Evolutionary conservation across 2,329 filamentous ascomycete species (phyloP), one percentile per base, ranked within the genome.

Genomic region (Hirsutella rhossiliensis): DNA sequence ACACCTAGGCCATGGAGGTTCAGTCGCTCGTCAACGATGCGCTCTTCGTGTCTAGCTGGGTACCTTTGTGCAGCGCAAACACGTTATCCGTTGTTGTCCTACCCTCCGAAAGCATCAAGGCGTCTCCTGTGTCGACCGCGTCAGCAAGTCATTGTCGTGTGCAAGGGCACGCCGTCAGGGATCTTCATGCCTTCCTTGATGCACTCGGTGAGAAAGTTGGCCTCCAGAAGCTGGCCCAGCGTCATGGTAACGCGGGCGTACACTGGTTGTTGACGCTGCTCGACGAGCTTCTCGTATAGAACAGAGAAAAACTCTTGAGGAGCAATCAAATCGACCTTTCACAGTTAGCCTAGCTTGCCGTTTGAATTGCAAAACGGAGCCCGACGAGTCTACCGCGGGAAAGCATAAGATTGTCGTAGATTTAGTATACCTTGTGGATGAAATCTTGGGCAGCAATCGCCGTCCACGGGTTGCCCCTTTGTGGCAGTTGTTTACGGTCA

Each of bases 101-200:
- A 12, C 87, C 88, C 60, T 89, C 77, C 0, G 89, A 95, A 2
- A 95, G 72, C 83, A 97, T 86, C 52, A 86, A 62, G 41, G 94
- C 68, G 56, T 87, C 81, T 5, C 87, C 87, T 88, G 47, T 3
- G 5, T 28, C 4, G 18, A 8, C n/a, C 20, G 23, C n/a, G 11
- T 39, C 28, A 43, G 37, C 11, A 23, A 9, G 2, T 30, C 36
- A 30, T 11, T 23, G 12, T 15, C 17, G 23, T 6, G 23, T 27
- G 23, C 6, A 27, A 27, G n/a, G n/a, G n/a, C n/a, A n/a, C n/a
- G n/a, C n/a, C n/a, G n/a, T n/a, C n/a, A n/a, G n/a, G n/a, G n/a
- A 11, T 6, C 11, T 23, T 17, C 58, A 19, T 65, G 85, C 85
- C 84, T 47, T 73, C 74, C 61, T 94, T 94, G 52, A 97, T 81